Evolutionary conservation across 2,329 filamentous ascomycete genomes (phyloP), one percentile per base, ranked within the genome.

Genomic region (Xylariales sp.): DNA sequence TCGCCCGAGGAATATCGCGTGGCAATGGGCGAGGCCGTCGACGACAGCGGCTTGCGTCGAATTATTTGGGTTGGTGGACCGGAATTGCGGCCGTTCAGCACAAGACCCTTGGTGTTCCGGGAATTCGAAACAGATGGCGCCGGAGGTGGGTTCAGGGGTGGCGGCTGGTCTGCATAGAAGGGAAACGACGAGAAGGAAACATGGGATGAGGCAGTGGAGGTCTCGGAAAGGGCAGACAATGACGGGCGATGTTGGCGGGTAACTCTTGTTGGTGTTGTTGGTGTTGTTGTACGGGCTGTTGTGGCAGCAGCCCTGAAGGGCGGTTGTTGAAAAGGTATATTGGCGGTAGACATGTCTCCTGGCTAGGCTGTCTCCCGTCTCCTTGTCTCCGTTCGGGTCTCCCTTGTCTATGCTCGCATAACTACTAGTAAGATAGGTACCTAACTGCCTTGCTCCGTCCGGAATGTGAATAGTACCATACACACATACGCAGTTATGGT

Each of bases 41-140:
- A 80, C 50, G 88, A 89, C 68, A 90, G 77, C 62, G 89, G 88
- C 80, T 90, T 90, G 69, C 89, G 84, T 76, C 85, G 85, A 79
- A 90, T 86, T 65, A 77, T 66, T 71, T 72, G 70, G 69, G 73
- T 50, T 69, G 75, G 62, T 64, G 74, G 72, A 43, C 66, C 46
- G 56, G 66, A 64, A 16, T 64, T 64, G 36, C 73, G 62, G 57
- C 70, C 75, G 56, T 75, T 71, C 50, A 77, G 74, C 50, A 74
- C 72, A 53, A 77, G 74, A 32, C 76, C 75, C 63, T 73, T 74
- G 62, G 75, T 73, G 75, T 78, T 78, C 71, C 75, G 63, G 12
- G 64, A 46, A 53, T 52, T 69, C 57, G 73, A 74, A 63, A 69
- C 68, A 52, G 70, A 64, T 45, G 69, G 65, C 76, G 77, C 66